Percentiles rank a stretch among this genome's conserved stretches.
Conservation (phyloP, 257 asterid species). For the Solanum sitiens region DNA sequence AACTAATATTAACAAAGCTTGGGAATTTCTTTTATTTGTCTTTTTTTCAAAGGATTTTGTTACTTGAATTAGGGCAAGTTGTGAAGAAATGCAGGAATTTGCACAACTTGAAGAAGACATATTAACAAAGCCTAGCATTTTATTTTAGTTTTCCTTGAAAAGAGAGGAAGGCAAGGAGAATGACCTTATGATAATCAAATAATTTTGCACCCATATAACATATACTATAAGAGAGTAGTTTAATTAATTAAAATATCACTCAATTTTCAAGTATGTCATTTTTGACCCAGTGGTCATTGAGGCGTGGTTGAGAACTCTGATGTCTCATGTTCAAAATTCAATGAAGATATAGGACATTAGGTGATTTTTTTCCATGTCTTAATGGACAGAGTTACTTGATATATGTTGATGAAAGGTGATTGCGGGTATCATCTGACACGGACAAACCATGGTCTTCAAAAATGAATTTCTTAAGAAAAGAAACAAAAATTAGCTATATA, state of each 20-base stretch:
- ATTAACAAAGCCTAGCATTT: neutral
- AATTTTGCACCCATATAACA: neutral
- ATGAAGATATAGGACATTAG: too few species aligned
- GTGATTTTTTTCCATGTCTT: neutral
- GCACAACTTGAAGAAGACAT: neutral
- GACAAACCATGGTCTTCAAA: neutral
- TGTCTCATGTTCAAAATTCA: neutral
- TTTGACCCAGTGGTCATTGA: rapidly evolving
- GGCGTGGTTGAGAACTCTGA: neutral
- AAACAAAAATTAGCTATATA: too few species aligned
- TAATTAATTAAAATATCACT: neutral
- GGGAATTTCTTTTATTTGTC: neutral
- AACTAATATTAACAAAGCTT: neutral
- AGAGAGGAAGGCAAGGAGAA: neutral
- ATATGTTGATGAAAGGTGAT: neutral
- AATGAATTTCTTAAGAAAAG: too few species aligned
- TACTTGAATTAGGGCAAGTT: neutral
- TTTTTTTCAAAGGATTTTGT: neutral
- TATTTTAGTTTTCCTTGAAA: neutral
- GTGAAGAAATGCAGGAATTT: neutral
- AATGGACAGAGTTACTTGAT: neutral
- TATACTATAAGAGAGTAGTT: neutral
- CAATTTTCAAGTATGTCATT: neutral
- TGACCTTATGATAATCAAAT: neutral
- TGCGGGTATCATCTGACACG: neutral